Percentiles rank a stretch among this genome's conserved stretches.
These are phyloP conservation scores for Colletotrichum orbiculare DNA, from an alignment of 2,329 filamentous ascomycete species.

Conservation along the genomic window DNA sequence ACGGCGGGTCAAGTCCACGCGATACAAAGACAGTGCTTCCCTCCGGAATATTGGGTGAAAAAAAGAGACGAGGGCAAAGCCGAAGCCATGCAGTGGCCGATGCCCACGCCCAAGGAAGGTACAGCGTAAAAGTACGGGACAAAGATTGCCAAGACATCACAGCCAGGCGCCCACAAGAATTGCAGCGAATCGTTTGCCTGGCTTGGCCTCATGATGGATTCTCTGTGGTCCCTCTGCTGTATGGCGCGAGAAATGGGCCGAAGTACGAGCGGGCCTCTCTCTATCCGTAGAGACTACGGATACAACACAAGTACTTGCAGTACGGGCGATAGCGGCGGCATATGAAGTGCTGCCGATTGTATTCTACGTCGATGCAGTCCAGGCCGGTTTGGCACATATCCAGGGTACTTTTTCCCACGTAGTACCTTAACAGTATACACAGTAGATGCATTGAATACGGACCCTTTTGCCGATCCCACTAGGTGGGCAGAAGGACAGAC, in stretches of 20 bases:
- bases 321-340: background rate
- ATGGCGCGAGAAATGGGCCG: slow-evolving; percentile 33
- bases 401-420: background rate
- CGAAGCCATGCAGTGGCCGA: slow-evolving; percentile 25
- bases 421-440: background rate
- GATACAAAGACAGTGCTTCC: background rate
- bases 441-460: background rate
- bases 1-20: slow-evolving; percentile 1
- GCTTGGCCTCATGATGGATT: slow-evolving; percentile 18
- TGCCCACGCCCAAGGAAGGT: background rate
- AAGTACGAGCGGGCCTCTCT: slow-evolving; percentile 21
- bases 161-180: slow-evolving; percentile 11
- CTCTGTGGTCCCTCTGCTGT: slow-evolving; percentile 20
- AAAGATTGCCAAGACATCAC: slow-evolving; percentile 24
- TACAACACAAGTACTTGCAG: background rate
- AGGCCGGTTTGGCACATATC: no score
- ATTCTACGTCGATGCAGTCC: no score
- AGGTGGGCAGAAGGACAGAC: slow-evolving; percentile 9
- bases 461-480: slow-evolving; percentile 26
- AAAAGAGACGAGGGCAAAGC: slow-evolving; percentile 3
- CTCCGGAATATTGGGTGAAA: background rate
- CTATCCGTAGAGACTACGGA: no score
- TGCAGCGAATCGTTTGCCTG: slow-evolving; percentile 16
- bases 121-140: background rate
- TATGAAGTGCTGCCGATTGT: no score